phyloP scores from a whole-genome alignment of 2,329 filamentous ascomycete genomes.

The Alternaria conjuncta region DNA sequence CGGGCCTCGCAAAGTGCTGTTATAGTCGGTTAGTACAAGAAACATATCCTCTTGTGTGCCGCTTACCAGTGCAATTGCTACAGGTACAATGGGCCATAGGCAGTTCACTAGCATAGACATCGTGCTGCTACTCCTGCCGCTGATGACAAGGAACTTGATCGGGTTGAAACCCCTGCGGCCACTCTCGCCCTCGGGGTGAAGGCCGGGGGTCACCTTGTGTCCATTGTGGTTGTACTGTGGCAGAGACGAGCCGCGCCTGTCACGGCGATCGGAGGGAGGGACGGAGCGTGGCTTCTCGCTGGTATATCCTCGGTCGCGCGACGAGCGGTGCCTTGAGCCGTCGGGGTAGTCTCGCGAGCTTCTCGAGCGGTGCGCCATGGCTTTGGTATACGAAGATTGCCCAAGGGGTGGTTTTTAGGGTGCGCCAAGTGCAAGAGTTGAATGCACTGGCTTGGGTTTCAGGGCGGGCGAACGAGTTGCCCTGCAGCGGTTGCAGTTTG shows the following conservation, averaged over 20 bases:
- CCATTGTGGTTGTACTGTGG: conserved; percentile 54
- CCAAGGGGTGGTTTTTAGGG: background rate
- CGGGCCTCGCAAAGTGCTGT: conserved; percentile 59
- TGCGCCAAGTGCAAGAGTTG: conserved; percentile 10
- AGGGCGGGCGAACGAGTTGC: conserved; percentile 16
- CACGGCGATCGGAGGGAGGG: conserved; percentile 15
- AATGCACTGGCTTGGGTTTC: conserved; percentile 15
- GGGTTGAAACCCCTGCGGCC: conserved; percentile 71
- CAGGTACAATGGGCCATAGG: conserved; percentile 77
- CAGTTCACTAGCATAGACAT: conserved; percentile 71
- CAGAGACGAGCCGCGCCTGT: conserved; percentile 26
- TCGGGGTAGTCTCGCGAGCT: conserved; percentile 22
- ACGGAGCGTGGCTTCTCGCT: conserved; percentile 30
- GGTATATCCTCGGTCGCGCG: conserved; percentile 29
- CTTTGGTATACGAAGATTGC: background rate
- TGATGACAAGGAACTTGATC: conserved; percentile 67
- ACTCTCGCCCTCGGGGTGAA: conserved; percentile 67
- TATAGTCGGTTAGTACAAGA: conserved; percentile 5
- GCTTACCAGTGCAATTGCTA: conserved; percentile 68
- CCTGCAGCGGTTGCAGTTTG: conserved; percentile 14
- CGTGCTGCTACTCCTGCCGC: conserved; percentile 67
- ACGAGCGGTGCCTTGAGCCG: conserved; percentile 14
- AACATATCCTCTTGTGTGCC: background rate
- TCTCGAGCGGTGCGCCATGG: conserved; percentile 27
- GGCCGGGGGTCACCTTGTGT: conserved; percentile 51